Base-by-base conservation (phyloP, 208 protist genomes). In the Leishmania lainsoni region DNA sequence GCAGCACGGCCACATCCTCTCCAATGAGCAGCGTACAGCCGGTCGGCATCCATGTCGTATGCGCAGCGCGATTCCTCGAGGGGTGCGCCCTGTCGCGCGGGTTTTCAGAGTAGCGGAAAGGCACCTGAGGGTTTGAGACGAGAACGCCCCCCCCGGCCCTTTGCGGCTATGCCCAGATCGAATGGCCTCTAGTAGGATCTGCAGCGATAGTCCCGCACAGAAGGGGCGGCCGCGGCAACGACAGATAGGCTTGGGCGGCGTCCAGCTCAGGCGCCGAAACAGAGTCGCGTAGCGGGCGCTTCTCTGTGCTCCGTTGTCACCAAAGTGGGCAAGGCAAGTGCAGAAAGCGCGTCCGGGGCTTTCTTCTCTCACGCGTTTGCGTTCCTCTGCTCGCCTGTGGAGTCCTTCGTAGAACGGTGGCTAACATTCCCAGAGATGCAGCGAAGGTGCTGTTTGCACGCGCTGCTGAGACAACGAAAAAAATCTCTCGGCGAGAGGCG, bases 101-200 rank as follows among this genome's bases (percentile, higher is more conserved):
- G 8, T 26, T 61, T 35, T 63, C 29, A 39, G 72, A 70, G 51
- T 74, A 65, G 32, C 4, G 22, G 17, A 35, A 49, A 3, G 49
- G n/a, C 51, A 12, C 42, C 14, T n/a, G 26, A 42, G 49, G 12
- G 8, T 26, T 26, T 9, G 29, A 26, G 8, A 66, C 61, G 14
- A 74, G 20, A 22, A 84, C 22, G 45, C 78, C 45, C 26, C 76
- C 78, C 26, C 76, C 78, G n/a, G 32, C 26, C 76, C 78, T 29
- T 78, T 63, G 51, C 83, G 84, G 61, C 80, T 76, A 16, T 84
- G 51, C 0, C 70, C 63, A 22, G 48, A 66, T 35, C 39, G 76
- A 49, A 83, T 16, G 26, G 78, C 22, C 9, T 83, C 70, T 26
- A 72, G 42, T 4, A 81, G 72, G 39, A 78, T 73, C 20, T 79